Conservation (phyloP, 108 stramenopile species). For the Parmales sp. region DNA sequence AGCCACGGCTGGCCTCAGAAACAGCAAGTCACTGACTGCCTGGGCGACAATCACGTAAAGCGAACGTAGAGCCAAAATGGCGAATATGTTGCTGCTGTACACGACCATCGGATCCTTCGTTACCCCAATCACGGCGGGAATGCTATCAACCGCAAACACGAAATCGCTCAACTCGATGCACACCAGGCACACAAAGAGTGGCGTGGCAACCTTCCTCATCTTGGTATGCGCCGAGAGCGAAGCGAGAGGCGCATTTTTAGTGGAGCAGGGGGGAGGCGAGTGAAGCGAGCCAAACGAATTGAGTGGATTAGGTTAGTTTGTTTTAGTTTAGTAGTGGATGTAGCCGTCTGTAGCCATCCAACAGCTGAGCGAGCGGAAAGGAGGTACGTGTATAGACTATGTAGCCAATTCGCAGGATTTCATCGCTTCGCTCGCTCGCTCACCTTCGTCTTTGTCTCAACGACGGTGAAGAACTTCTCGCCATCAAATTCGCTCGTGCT, state of each 20-base stretch:
- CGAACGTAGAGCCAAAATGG: conserved; percentile 43
- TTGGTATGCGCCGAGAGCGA: too few relatives aligned
- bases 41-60: conserved; percentile 39
- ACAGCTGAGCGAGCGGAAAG: too few relatives aligned
- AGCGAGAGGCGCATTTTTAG: too few relatives aligned
- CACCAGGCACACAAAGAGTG: conserved; percentile 42
- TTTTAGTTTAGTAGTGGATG: too few relatives aligned
- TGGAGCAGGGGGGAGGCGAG: too few relatives aligned
- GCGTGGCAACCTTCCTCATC: conserved; percentile 27
- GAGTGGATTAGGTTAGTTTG: too few relatives aligned
- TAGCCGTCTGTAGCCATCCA: too few relatives aligned
- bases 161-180: conserved; percentile 51
- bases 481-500: conserved; percentile 33
- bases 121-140: conserved; percentile 47
- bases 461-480: conserved; percentile 44
- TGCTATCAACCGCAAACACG: conserved; percentile 53
- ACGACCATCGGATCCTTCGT: conserved; percentile 48
- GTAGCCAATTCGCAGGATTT: too few relatives aligned
- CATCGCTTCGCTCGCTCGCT: too few relatives aligned
- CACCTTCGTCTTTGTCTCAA: conserved; percentile 14
- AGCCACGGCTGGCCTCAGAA: conserved; percentile 28
- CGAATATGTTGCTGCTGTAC: conserved; percentile 48
- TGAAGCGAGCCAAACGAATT: too few relatives aligned
- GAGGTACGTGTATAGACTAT: too few relatives aligned
- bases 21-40: conserved; percentile 32